phyloP scores from a whole-genome alignment of 805 yeast species.

The Cyberlindnera euphorbiae region DNA sequence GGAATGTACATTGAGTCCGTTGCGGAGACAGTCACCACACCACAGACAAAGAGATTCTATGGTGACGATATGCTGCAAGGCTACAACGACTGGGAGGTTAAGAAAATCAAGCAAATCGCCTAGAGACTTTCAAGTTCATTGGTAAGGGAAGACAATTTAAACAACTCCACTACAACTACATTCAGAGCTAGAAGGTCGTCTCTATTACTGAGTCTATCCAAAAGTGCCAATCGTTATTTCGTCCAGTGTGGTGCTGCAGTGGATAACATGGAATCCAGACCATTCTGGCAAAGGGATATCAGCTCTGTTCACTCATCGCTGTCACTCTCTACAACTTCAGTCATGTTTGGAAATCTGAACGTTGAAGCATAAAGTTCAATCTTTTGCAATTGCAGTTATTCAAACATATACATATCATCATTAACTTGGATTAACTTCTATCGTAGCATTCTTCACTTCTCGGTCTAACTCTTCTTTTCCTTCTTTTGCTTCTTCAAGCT shows the following conservation, averaged over 20 bases:
- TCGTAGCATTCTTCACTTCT: too few species aligned
- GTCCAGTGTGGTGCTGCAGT: constrained; percentile 5
- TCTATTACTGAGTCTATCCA: constrained; percentile 18
- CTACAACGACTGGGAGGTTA: constrained; percentile 21
- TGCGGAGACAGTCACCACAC: background rate
- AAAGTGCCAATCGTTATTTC: constrained; percentile 18
- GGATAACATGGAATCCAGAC: constrained; percentile 6
- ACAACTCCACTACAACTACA: background rate
- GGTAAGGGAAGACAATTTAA: constrained; percentile 12
- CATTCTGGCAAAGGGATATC: constrained; percentile 24
- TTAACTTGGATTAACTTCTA: background rate
- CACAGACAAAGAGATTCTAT: constrained; percentile 19
- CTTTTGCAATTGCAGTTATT: too few species aligned
- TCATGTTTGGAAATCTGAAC: constrained; percentile 24
- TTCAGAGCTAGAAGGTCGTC: constrained; percentile 17
- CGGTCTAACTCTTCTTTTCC: constrained; percentile 8
- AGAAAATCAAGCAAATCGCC: constrained; percentile 23
- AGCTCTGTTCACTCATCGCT: constrained; percentile 26
- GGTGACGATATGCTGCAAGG: constrained; percentile 24
- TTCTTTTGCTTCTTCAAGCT: constrained; percentile 4
- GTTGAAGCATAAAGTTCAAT: constrained; percentile 3
- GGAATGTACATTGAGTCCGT: constrained; percentile 8
- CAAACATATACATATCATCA: background rate
- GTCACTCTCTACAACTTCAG: constrained; percentile 22
- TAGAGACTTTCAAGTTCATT: constrained; percentile 22